A percentile compares a stretch with the other conserved stretches of the same genome.
phyloP scores from a whole-genome alignment of 805 yeast genomes.

The Ogataea pignaliae region DNA sequence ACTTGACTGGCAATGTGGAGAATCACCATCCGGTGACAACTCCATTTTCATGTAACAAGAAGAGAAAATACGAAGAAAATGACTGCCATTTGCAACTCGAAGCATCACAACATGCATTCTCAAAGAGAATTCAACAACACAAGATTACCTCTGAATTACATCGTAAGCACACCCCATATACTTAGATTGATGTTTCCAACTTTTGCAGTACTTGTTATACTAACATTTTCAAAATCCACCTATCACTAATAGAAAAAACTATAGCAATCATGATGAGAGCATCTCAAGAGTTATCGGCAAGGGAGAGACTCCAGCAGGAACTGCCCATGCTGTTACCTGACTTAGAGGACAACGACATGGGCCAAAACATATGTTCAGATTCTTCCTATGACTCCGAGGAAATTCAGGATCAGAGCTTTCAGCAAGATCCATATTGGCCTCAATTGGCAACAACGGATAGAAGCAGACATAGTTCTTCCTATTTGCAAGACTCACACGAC shows the following conservation, averaged over 20 bases:
- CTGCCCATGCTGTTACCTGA: too few relatives aligned
- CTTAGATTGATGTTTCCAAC: not conserved
- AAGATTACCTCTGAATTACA: conserved; percentile 19
- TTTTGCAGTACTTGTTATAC: not conserved
- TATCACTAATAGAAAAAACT: conserved; percentile 16
- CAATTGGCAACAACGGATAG: not conserved
- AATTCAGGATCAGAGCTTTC: too few relatives aligned
- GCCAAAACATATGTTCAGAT: too few relatives aligned
- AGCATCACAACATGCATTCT: not conserved
- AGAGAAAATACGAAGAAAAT: conserved; percentile 1
- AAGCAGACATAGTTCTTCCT: too few relatives aligned
- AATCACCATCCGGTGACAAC: too few relatives aligned
- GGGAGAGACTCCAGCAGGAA: conserved; percentile 2
- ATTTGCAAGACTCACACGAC: too few relatives aligned
- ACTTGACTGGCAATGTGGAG: not conserved
- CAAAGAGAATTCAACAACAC: conserved; percentile 9
- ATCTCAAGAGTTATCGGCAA: conserved; percentile 11
- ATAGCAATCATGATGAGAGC: conserved; percentile 28
- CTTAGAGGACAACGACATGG: too few relatives aligned
- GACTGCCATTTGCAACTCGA: not conserved
- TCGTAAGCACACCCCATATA: conserved; percentile 13
- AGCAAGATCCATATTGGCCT: conserved; percentile 12
- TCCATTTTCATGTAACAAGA: not conserved
- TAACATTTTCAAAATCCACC: not conserved
- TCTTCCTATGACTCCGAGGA: too few relatives aligned